These are phyloP conservation scores for Boletus eberwhitei DNA, from an alignment of 768 basidiomycete genomes.

Conservation along the genomic window DNA sequence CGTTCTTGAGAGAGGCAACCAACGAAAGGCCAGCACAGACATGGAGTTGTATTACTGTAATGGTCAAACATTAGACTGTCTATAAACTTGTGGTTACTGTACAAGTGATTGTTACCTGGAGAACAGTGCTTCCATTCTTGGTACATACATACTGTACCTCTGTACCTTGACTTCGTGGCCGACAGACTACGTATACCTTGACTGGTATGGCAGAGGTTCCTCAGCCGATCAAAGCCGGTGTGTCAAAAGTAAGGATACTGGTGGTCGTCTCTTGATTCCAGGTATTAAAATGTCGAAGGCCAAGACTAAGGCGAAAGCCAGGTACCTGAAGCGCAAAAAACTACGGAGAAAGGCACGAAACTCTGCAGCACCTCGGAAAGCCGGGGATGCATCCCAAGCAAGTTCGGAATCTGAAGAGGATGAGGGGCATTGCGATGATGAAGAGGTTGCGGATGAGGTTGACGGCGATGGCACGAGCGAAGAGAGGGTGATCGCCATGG, in stretches of 20 bases:
- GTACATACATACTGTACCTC: too few species aligned
- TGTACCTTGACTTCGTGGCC: too few species aligned
- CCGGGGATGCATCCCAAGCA: constrained; percentile 19
- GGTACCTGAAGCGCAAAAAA: constrained; percentile 73
- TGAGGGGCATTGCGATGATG: constrained; percentile 15
- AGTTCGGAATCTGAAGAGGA: constrained; percentile 22
- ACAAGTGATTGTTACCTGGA: too few species aligned
- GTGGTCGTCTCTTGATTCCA: not conserved
- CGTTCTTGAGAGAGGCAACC: too few species aligned
- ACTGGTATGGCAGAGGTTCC: constrained; percentile 8
- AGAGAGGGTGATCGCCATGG: constrained; percentile 8
- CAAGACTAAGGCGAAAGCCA: constrained; percentile 65
- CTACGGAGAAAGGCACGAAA: constrained; percentile 56
- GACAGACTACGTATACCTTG: too few species aligned
- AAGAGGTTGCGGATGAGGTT: constrained; percentile 20
- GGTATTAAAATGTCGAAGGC: constrained; percentile 35
- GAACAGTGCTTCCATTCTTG: too few species aligned
- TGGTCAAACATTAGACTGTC: too few species aligned
- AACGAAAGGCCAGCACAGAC: too few species aligned
- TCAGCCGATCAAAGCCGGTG: not conserved
- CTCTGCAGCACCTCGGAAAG: constrained; percentile 24
- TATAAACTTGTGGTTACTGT: too few species aligned
- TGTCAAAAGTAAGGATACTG: constrained; percentile 20
- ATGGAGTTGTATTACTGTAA: too few species aligned
- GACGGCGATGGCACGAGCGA: constrained; percentile 5